Evolutionary conservation across 1,139 yeast species (phyloP).

Genomic region (Geotrichum reessii): DNA sequence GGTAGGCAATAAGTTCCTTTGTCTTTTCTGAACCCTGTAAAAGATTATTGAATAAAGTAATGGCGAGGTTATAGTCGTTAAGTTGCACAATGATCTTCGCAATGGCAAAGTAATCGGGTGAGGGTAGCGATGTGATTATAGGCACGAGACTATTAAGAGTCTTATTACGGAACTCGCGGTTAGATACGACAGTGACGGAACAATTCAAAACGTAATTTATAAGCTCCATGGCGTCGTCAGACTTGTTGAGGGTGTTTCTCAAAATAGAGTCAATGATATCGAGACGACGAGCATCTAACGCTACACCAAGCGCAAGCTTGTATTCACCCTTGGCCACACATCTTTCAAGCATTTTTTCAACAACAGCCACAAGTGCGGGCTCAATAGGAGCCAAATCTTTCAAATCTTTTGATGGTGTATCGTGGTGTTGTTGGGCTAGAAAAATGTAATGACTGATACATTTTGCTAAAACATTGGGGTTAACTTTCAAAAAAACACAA

Average conservation of each 20-base stretch:
- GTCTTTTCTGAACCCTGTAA: conserved; percentile 38
- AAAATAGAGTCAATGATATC: conserved; percentile 71
- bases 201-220: conserved; percentile 75
- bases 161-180: conserved; percentile 58
- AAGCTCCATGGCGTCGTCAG: conserved; percentile 44
- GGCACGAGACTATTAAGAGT: conserved; percentile 60
- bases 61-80: conserved; percentile 68
- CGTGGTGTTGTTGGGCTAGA: conserved; percentile 54
- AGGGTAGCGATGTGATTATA: conserved; percentile 51
- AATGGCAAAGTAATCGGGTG: conserved; percentile 70
- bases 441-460: conserved; percentile 80
- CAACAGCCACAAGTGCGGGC: conserved; percentile 58
- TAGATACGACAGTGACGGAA: conserved; percentile 59
- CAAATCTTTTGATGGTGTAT: conserved; percentile 30
- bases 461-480: conserved; percentile 42
- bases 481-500: too few species aligned
- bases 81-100: conserved; percentile 85
- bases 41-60: conserved; percentile 58
- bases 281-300: conserved; percentile 80
- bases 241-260: conserved; percentile 37
- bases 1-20: conserved; percentile 63
- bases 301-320: conserved; percentile 82
- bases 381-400: conserved; percentile 42
- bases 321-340: conserved; percentile 68
- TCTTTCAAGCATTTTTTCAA: conserved; percentile 79